These are phyloP conservation scores for Sarocladium oryzae DNA, from an alignment of 2,329 filamentous ascomycete genomes.

Conservation along the genomic window DNA sequence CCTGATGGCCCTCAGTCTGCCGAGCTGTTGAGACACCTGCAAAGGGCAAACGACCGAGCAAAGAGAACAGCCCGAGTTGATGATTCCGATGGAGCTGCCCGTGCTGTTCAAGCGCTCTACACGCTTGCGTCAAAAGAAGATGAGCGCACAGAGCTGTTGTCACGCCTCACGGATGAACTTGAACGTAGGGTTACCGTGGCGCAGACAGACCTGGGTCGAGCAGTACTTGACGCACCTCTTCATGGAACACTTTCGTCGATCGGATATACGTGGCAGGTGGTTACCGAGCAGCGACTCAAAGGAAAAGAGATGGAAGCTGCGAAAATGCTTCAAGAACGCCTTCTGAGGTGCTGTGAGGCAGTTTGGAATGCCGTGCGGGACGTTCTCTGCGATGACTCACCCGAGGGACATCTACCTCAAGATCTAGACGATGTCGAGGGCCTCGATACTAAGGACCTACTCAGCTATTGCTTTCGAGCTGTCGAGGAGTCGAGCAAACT, in stretches of 20 bases:
- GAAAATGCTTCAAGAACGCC: slow-evolving; percentile 41
- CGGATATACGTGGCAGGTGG: slow-evolving; percentile 48
- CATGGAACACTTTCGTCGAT: slow-evolving; percentile 66
- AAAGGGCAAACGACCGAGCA: slow-evolving; percentile 49
- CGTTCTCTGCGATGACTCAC: slow-evolving; percentile 87
- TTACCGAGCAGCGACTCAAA: slow-evolving; percentile 34
- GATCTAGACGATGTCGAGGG: slow-evolving; percentile 67
- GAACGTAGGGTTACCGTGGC: slow-evolving; percentile 60
- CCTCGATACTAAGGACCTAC: slow-evolving; percentile 75
- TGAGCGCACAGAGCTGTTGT: slow-evolving; percentile 44
- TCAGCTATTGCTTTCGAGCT: slow-evolving; percentile 93
- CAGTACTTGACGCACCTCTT: slow-evolving; percentile 59
- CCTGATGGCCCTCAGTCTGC: neutral
- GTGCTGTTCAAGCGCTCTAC: slow-evolving; percentile 65
- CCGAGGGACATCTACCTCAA: slow-evolving; percentile 77
- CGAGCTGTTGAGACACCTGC: slow-evolving; percentile 35
- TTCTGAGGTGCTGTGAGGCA: slow-evolving; percentile 55
- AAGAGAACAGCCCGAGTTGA: slow-evolving; percentile 75
- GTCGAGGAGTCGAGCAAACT: slow-evolving; percentile 88
- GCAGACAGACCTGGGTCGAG: slow-evolving; percentile 56
- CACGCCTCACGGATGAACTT: slow-evolving; percentile 52
- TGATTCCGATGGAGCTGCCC: slow-evolving; percentile 84
- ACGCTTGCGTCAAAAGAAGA: slow-evolving; percentile 41
- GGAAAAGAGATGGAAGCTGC: slow-evolving; percentile 29
- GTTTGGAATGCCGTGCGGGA: slow-evolving; percentile 72